Evolutionary conservation across 192 early-diverging fungal genomes (phyloP), one percentile per base, ranked within the genome.

Genomic region (Entomortierella parvispora): DNA sequence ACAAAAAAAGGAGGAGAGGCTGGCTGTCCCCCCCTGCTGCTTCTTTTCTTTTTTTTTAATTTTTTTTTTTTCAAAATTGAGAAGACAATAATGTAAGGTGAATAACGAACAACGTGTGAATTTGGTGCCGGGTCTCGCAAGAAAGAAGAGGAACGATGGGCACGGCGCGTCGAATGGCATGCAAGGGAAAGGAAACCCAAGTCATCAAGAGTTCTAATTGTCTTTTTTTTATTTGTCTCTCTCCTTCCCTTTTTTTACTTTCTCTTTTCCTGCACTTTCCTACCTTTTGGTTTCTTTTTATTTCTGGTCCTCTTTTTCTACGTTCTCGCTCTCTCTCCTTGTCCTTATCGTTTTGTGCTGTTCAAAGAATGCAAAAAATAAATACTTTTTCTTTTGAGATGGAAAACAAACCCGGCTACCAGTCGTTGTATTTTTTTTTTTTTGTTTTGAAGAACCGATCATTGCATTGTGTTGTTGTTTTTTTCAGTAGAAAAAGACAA

Each of bases 341-440:
- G 14, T 11, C 4, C 25, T 31, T 20, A 12, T 22, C 6, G 37
- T 40, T 40, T 4, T 15, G 26, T 60, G 29, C 23, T 50, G 26
- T 62, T n/a, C n/a, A n/a, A n/a, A 64, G 62, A 69, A 69, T 52
- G 58, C 63, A 66, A 58, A 75, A 64, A 76, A 76, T 56, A 37
- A 56, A 14, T 34, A 48, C 33, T 50, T 47, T 60, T 72, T 72
- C 59, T 66, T 66, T 75, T 58, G 64, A 75, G 64, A 62, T 61
- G 71, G 64, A 75, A 75, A 61, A 52, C 6, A 22, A 50, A 4
- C 18, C 4, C 6, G 20, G 20, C 14, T 31, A 26, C 31, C 31
- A 22, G 23, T 49, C 34, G 32, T 15, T 25, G 18, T 26, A 25
- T 61, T 14, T 20, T 61, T 3, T 60, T 42, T 8, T 47, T 45